Evolutionary conservation across 2,329 filamentous ascomycete species (phyloP).

Genomic region (Cordyceps sp.): DNA sequence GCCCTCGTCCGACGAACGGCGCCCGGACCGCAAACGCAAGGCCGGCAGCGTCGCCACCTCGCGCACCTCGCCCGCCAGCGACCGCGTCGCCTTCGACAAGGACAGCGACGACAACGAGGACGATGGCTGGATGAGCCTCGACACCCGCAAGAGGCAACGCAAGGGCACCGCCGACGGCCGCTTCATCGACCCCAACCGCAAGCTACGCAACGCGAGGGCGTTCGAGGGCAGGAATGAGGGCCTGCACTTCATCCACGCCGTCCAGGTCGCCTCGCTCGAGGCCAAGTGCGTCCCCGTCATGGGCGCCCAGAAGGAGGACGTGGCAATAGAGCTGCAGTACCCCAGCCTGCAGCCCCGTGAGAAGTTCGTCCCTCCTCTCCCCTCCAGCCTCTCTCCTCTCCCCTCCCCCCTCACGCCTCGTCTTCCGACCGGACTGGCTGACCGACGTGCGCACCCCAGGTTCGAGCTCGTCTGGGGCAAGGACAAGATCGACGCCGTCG

Average conservation of each 20-base stretch:
- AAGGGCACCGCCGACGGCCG: slow-evolving; percentile 21
- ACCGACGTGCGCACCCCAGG: slow-evolving; percentile 9
- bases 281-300: slow-evolving; percentile 34
- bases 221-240: slow-evolving; percentile 25
- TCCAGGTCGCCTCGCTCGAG: slow-evolving; percentile 34
- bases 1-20: slow-evolving; percentile 21
- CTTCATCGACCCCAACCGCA: slow-evolving; percentile 28
- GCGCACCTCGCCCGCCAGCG: slow-evolving; percentile 28
- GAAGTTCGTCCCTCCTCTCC: slow-evolving; percentile 24
- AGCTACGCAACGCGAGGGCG: slow-evolving; percentile 26
- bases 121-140: slow-evolving; percentile 33
- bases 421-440: no score
- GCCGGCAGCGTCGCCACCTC: slow-evolving; percentile 14
- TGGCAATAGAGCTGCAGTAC: slow-evolving; percentile 62
- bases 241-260: slow-evolving; percentile 38
- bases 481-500: slow-evolving; percentile 61
- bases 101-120: slow-evolving; percentile 34
- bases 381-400: background rate
- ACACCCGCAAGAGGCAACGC: slow-evolving; percentile 31
- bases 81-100: slow-evolving; percentile 32
- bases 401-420: background rate
- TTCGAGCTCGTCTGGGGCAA: slow-evolving; percentile 57
- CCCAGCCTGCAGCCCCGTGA: slow-evolving; percentile 58
- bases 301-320: slow-evolving; percentile 31
- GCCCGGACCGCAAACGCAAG: slow-evolving; percentile 31